phyloP scores from a whole-genome alignment of 2,329 filamentous ascomycete species.

The Ustulina deusta region DNA sequence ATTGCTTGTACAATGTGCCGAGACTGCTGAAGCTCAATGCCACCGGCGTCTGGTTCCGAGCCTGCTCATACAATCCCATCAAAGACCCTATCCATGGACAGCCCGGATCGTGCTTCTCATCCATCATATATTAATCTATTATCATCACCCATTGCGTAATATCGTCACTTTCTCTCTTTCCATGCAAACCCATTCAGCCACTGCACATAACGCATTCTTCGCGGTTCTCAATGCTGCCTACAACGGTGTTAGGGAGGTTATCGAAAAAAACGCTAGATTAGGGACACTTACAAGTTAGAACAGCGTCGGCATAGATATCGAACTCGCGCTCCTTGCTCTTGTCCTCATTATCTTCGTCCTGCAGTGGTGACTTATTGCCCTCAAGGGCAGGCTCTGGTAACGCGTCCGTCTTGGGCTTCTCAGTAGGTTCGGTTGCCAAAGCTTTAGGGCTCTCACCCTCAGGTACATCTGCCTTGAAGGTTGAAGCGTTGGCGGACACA shows the following conservation, averaged over 20 bases:
- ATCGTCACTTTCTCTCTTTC: conserved; percentile 40
- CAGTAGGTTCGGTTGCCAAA: conserved; percentile 76
- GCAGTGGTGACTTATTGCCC: conserved; percentile 62
- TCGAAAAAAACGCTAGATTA: neutral
- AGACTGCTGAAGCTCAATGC: conserved; percentile 19
- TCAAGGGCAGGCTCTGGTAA: conserved; percentile 68
- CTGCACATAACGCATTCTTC: conserved; percentile 98
- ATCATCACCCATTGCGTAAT: conserved; percentile 44
- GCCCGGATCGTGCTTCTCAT: conserved; percentile 23
- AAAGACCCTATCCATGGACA: conserved; percentile 5
- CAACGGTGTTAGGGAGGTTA: conserved; percentile 50
- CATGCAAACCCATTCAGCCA: conserved; percentile 67
- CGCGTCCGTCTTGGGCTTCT: conserved; percentile 73
- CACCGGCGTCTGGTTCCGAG: neutral
- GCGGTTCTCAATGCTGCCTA: conserved; percentile 94
- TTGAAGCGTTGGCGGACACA: conserved; percentile 70
- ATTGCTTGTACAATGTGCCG: conserved; percentile 14
- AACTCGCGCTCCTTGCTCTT: conserved; percentile 81
- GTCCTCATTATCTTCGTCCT: conserved; percentile 79
- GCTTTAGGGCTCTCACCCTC: conserved; percentile 85
- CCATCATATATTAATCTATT: conserved; percentile 34
- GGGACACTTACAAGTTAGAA: conserved; percentile 80
- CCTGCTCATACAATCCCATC: neutral
- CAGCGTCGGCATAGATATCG: conserved; percentile 96
- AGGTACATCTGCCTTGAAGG: conserved; percentile 80